phyloP scores from a whole-genome alignment of 768 basidiomycete genomes.

The Tephrocybe sp. region DNA sequence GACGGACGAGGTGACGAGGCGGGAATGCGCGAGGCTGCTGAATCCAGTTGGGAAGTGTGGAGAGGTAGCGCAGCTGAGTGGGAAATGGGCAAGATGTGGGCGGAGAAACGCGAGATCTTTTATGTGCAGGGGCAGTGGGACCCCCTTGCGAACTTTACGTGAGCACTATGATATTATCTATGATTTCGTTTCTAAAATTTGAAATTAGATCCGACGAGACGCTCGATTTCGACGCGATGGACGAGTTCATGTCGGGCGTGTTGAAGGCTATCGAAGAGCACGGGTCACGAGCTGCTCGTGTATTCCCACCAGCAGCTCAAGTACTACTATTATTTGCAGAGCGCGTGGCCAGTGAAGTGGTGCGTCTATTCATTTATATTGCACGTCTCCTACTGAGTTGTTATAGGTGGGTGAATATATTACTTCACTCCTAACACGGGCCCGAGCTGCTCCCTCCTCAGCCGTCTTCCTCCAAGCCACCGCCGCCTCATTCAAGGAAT shows the following conservation, averaged over 20 bases:
- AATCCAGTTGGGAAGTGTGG: constrained; percentile 86
- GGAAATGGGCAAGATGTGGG: constrained; percentile 96
- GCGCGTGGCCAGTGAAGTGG: constrained; percentile 82
- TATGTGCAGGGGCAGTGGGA: constrained; percentile 84
- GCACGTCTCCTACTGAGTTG: neutral
- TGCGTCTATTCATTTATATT: constrained; percentile 31
- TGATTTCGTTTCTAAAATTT: neutral
- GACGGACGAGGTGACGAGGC: constrained; percentile 73
- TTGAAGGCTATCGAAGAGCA: constrained; percentile 67
- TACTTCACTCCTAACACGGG: constrained; percentile 69
- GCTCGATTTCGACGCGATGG: constrained; percentile 93
- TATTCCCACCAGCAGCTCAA: constrained; percentile 80
- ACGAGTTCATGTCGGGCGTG: constrained; percentile 77
- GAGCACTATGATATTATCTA: constrained; percentile 28
- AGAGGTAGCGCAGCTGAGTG: constrained; percentile 49
- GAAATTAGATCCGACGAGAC: constrained; percentile 50
- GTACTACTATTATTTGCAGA: constrained; percentile 85
- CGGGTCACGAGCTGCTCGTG: constrained; percentile 76
- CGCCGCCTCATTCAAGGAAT: constrained; percentile 87
- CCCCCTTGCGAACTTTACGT: constrained; percentile 81
- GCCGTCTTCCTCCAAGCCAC: constrained; percentile 79
- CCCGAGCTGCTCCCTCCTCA: constrained; percentile 51
- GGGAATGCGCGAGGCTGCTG: constrained; percentile 80
- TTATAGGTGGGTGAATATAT: constrained; percentile 88
- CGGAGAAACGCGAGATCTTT: constrained; percentile 93